A percentile compares a stretch with the other conserved stretches of the same genome.
Conservation (phyloP, 2,329 filamentous ascomycete species). For the Aspergillus nomiae region DNA sequence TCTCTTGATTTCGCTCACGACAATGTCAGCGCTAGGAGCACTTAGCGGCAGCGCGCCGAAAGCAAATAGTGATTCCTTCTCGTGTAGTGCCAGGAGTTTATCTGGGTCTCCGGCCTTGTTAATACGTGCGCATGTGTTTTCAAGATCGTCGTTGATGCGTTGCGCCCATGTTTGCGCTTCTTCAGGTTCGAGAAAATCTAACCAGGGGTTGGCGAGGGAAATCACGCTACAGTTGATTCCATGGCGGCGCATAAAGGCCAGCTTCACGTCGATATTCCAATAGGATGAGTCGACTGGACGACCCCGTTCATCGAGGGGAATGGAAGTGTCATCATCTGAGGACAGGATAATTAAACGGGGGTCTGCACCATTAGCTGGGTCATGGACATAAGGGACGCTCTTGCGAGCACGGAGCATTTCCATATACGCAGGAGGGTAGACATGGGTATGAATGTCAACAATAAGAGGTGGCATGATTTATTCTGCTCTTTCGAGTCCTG, state of each 20-base stretch:
- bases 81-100: conserved; percentile 27
- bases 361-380: conserved; percentile 35
- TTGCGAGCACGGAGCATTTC: conserved; percentile 57
- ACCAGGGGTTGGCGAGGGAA: conserved; percentile 89
- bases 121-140: conserved; percentile 64
- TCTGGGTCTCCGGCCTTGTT: conserved; percentile 29
- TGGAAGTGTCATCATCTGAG: conserved; percentile 46
- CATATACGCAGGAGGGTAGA: conserved; percentile 64
- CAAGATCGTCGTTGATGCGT: conserved; percentile 76
- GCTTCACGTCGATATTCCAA: conserved; percentile 75
- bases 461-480: conserved; percentile 40
- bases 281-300: conserved; percentile 83
- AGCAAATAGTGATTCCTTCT: conserved; percentile 72
- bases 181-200: conserved; percentile 72
- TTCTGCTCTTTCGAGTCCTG: not conserved
- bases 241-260: conserved; percentile 86
- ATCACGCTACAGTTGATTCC: conserved; percentile 80
- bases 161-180: conserved; percentile 66
- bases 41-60: conserved; percentile 82
- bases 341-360: conserved; percentile 51
- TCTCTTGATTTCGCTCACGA: conserved; percentile 63
- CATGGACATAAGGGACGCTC: conserved; percentile 48
- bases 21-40: conserved; percentile 63
- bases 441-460: conserved; percentile 65
- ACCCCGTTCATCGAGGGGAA: conserved; percentile 57